Base-by-base conservation (phyloP, 768 basidiomycete genomes). In the Tylopilus subfusipes region DNA sequence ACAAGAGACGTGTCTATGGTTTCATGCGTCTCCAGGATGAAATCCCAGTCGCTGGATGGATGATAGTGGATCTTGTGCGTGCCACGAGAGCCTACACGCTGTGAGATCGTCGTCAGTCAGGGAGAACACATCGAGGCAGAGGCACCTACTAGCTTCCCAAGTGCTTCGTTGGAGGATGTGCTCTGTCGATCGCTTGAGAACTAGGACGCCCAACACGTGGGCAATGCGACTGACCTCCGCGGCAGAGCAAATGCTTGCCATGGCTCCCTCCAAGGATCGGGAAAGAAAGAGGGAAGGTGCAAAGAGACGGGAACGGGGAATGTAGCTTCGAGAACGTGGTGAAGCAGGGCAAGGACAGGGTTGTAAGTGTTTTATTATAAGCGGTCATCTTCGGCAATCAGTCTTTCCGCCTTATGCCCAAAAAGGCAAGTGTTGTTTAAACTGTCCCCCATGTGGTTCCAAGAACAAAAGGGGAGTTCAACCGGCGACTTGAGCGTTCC, bases 11-110 rank as follows among this genome's bases (percentile, higher is more conserved):
- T 64, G 62, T 90, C 85, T 54, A 89, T 73, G 12, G 82, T 71
- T 31, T 73, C 68, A 53, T 75, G 70, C 12, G 77, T 75, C 16
- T 77, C 75, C 56, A 86, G 80, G 59, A 87, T 73, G 62, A 83
- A 86, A 63, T 90, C 88, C 81, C 85, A 88, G 55, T 82, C 78
- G 16, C 81, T 76, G 38, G 78, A 73, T 25, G 77, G 74, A 24
- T 76, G 75, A 61, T 86, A 90, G 69, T 82, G 85, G 39, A 90
- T 76, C 72, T 83, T 84, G 58, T 83, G 79, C 2, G 78, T 80
- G 50, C 85, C 85, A 18, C 60, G 63, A 4, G 75, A 68, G 30
- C 74, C 68, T 11, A 52, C 65, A 34, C 69, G 60, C 69, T 70
- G 38, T 11, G 16, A 33, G 27, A 47, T 38, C 21, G 30, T 4